Evolutionary conservation across 805 yeast species (phyloP), one percentile per base, ranked within the genome.

Genomic region (Dipodascus geniculatus): DNA sequence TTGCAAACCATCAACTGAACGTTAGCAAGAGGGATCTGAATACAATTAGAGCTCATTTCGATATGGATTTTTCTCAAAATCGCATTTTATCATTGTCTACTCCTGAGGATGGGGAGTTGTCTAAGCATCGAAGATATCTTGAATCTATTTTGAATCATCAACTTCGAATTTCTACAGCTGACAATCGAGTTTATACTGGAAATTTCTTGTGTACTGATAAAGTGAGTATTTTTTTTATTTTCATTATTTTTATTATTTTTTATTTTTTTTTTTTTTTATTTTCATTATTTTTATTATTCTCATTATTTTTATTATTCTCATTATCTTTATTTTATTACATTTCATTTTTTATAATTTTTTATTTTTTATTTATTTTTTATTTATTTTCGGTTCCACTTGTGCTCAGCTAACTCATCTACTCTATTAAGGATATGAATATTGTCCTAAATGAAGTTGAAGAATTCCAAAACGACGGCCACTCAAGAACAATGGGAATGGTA

Each of bases 11-110:
- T n/a, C n/a, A n/a, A n/a, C n/a, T n/a, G n/a, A n/a, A n/a, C n/a
- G n/a, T n/a, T n/a, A n/a, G n/a, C n/a, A n/a, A n/a, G n/a, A n/a
- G n/a, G n/a, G n/a, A n/a, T n/a, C n/a, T n/a, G n/a, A n/a, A n/a
- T n/a, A n/a, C n/a, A n/a, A n/a, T n/a, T n/a, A n/a, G n/a, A n/a
- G n/a, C n/a, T n/a, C n/a, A n/a, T n/a, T n/a, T n/a, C n/a, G n/a
- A n/a, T n/a, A 38, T 38, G 44, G 44, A 38, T 16, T 38, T 38
- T n/a, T 38, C 44, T 11, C 44, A 38, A 38, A 38, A 38, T 38
- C 44, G 44, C 4, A 38, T 38, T 38, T 16, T 38, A 3, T 38
- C 17, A 38, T 14, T 6, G 4, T 17, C 44, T n/a, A 3, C 44
- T 38, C 17, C 17, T 11, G 8, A 6, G 35, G 35, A 8, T 28